These are phyloP conservation scores for Aspergillus calidoustus DNA, from an alignment of 2,329 filamentous ascomycete genomes.

Conservation along the genomic window DNA sequence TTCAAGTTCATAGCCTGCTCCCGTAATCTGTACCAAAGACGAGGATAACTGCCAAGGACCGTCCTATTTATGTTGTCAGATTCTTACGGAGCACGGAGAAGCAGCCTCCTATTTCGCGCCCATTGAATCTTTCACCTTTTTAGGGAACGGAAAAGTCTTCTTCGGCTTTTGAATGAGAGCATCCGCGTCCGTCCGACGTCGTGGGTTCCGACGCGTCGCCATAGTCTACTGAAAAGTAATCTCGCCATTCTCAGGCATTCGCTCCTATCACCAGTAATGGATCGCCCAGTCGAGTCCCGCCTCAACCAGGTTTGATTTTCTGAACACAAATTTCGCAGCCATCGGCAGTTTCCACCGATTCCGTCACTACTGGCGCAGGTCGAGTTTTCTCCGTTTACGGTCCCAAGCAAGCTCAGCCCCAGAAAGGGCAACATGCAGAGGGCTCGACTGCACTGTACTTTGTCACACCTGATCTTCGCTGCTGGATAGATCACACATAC, in stretches of 20 bases:
- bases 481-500: slow-evolving; percentile 13
- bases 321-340: slow-evolving; percentile 12
- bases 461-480: slow-evolving; percentile 1
- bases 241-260: slow-evolving; percentile 4
- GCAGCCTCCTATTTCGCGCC: neutral
- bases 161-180: neutral
- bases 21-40: neutral
- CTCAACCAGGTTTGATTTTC: slow-evolving; percentile 20
- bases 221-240: slow-evolving; percentile 5
- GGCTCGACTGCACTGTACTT: neutral
- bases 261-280: slow-evolving; percentile 21
- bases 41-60: neutral
- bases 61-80: neutral
- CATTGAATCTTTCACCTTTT: neutral
- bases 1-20: neutral
- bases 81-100: neutral
- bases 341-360: slow-evolving; percentile 15
- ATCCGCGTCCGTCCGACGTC: slow-evolving; percentile 4
- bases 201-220: neutral
- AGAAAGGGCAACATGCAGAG: neutral
- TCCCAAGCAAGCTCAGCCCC: neutral
- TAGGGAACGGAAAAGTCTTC: neutral
- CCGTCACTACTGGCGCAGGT: slow-evolving; percentile 8
- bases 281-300: slow-evolving; percentile 23
- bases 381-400: neutral